Base-by-base conservation (phyloP, 176 grass and related monocot species). In the Aegilops umbellulata region DNA sequence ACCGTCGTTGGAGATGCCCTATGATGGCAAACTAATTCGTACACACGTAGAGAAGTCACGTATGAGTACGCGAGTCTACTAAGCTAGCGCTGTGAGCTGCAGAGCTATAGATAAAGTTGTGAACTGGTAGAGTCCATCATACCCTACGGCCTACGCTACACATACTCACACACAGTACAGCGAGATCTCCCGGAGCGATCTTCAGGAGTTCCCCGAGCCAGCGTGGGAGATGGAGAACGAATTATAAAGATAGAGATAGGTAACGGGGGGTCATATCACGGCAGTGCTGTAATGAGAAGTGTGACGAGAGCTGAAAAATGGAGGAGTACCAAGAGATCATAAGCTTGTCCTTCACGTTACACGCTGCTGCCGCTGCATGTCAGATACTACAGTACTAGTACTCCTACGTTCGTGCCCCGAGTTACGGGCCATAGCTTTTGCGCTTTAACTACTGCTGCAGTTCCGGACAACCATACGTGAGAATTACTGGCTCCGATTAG, bases 1-100 rank as follows among this genome's bases (percentile, higher is more conserved):
- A 39, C 38, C 8, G 0, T 39, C 8, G 38, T 39, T 39, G 38
- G 39, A 42, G 38, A 41, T 10, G 38, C 38, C 38, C 38, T 42
- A 42, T 11, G 39, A 42, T 42, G 39, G 39, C 39, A 42, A 42
- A 42, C 10, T 42, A 44, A 51, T 51, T 51, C 47, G 15, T 17
- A 69, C 25, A 17, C 58, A 87, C 72, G 70, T 87, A 58, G 86
- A 58, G 10, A 61, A 57, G 79, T 82, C 86, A 58, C 7, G 30
- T 57, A 60, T 6, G 29, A 15, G 20, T 41, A 60, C 13, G 16
- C 19, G 69, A 64, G 60, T 26, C 60, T 9, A 7, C 39, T 32
- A 62, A 62, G 32, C 23, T 74, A 27, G 41, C 8, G n/a, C 3
- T 47, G n/a, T 44, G 39, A 26, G 23, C 13, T 16, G 69, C 69